Evolutionary conservation across 306 rosid species (phyloP).

Genomic region (Pyrus betulifolia): DNA sequence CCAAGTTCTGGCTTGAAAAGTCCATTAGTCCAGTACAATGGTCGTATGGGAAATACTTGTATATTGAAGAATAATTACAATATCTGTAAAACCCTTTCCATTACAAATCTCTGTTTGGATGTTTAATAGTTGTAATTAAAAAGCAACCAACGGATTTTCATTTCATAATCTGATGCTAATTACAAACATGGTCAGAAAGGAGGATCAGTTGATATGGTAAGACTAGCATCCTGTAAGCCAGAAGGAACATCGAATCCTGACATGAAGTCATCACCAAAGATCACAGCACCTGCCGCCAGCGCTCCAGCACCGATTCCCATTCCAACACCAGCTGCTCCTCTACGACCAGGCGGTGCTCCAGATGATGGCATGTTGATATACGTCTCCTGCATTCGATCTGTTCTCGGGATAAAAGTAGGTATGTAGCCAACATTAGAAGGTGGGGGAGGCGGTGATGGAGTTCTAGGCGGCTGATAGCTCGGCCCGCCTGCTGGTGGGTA

Average conservation of each 20-base stretch:
- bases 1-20: not conserved
- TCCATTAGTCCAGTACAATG: not conserved
- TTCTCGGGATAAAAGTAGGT: conserved; percentile 47
- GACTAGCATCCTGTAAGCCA: conserved; percentile 36
- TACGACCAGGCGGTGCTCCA: conserved; percentile 23
- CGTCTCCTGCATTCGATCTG: conserved; percentile 28
- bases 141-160: not conserved
- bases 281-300: conserved; percentile 76
- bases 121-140: not conserved
- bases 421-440: conserved; percentile 49
- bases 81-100: not conserved
- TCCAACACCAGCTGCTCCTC: conserved; percentile 37
- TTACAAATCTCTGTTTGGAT: not conserved
- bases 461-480: conserved; percentile 34
- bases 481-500: conserved; percentile 32
- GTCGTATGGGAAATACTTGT: not conserved
- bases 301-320: conserved; percentile 73
- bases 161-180: not conserved
- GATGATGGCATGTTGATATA: conserved; percentile 43
- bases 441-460: conserved; percentile 54
- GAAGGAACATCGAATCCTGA: conserved; percentile 54
- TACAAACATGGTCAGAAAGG: conserved; percentile 33
- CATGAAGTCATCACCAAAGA: conserved; percentile 79
- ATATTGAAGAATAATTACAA: not conserved
- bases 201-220: conserved; percentile 33